Base-by-base conservation (phyloP, 225 moss, liverwort and hornwort species). In the Physcomitrellopsis africana region DNA sequence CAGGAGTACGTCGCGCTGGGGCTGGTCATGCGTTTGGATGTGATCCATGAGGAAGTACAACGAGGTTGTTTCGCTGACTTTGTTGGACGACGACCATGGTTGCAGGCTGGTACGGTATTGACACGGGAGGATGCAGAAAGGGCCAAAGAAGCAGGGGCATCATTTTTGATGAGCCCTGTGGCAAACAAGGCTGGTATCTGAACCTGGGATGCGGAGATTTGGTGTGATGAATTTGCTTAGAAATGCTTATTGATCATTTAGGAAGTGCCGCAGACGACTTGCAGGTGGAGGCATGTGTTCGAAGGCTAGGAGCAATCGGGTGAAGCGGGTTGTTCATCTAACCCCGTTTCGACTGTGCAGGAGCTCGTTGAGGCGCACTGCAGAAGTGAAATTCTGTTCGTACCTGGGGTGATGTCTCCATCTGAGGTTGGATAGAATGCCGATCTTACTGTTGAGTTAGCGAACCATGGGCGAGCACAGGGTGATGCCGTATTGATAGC, bases 91-190 rank as follows among this genome's bases (percentile, higher is more conserved):
- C 8, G 65, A 62, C 55, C 14, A 5, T 60, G 65, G 14, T 22
- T 67, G 62, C 86, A 96, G 96, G 96, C 92, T 80, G 94, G 96
- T 75, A 96, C 96, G 32, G 82, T 96, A 23, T 78, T 96, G 70
- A 87, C 96, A 22, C 53, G 67, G 74, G 68, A 81, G 59, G 90
- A 94, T 63, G 92, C 92, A 66, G 77, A 88, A 41, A 77, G 57
- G 49, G 94, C 92, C 12, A 88, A 85, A 85, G 80, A 79, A 72
- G 96, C 86, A 60, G 96, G 96, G 70, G 92, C 91, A 44, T 80
- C 71, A 32, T 91, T 94, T 69, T 58, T 94, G 61, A 57, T 83
- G 75, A 96, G 96, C 76, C 96, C 96, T 51, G 81, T 89, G 14
- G 71, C 89, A 29, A 18, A 85, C 67, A 77, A 91, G 94, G 95